These are phyloP conservation scores for Didymella pinodella DNA, from an alignment of 2,329 filamentous ascomycete genomes.

Conservation along the genomic window DNA sequence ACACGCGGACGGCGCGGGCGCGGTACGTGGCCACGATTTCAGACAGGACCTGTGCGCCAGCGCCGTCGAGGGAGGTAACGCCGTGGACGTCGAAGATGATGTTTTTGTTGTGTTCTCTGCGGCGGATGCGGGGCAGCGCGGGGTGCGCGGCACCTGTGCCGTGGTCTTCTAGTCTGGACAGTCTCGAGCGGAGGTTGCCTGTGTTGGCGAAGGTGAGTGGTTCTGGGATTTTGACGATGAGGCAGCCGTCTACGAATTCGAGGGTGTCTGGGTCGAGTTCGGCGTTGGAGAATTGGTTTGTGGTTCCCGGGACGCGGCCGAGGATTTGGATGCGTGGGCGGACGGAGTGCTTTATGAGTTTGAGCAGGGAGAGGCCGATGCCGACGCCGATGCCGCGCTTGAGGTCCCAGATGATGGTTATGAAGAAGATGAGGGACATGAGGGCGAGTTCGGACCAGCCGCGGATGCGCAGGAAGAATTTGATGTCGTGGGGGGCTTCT, in stretches of 20 bases:
- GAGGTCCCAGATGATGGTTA: slow-evolving; percentile 94
- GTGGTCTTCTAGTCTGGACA: slow-evolving; percentile 86
- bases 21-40: slow-evolving; percentile 87
- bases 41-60: slow-evolving; percentile 86
- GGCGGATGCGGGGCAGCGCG: slow-evolving; percentile 79
- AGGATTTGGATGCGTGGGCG: slow-evolving; percentile 95
- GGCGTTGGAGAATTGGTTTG: slow-evolving; percentile 82
- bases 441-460: slow-evolving; percentile 86
- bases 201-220: slow-evolving; percentile 97
- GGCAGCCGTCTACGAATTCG: slow-evolving; percentile 88
- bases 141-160: slow-evolving; percentile 87
- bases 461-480: slow-evolving; percentile 85
- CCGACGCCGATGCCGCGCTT: slow-evolving; percentile 93
- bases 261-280: slow-evolving; percentile 74
- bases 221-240: slow-evolving; percentile 98
- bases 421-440: slow-evolving; percentile 88
- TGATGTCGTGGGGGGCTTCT: slow-evolving; percentile 90
- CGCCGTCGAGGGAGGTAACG: slow-evolving; percentile 93
- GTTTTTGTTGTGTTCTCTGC: slow-evolving; percentile 84
- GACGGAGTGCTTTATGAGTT: slow-evolving; percentile 89
- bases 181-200: slow-evolving; percentile 83
- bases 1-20: slow-evolving; percentile 77
- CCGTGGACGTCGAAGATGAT: slow-evolving; percentile 97
- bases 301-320: slow-evolving; percentile 82
- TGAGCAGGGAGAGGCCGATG: slow-evolving; percentile 86